Evolutionary conservation across 768 basidiomycete genomes (phyloP).

Genomic region (Serendipita sp.): DNA sequence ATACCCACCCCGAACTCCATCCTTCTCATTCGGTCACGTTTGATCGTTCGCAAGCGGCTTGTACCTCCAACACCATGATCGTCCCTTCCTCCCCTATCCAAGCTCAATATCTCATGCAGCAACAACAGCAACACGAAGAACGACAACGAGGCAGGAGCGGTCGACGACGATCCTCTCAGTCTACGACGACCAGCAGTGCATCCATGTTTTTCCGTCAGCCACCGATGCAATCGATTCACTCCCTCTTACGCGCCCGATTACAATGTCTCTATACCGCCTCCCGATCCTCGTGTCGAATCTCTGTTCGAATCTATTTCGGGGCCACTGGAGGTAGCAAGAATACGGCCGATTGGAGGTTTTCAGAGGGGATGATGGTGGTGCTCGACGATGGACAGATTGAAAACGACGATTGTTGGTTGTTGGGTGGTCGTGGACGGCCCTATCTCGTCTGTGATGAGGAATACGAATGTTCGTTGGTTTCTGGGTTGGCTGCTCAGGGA

Average conservation of each 20-base stretch:
- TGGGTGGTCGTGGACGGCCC: background rate
- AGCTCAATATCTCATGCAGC: too few species aligned
- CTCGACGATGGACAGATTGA: background rate
- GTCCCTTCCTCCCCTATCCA: too few species aligned
- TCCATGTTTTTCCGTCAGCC: background rate
- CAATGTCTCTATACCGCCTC: background rate
- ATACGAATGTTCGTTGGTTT: background rate
- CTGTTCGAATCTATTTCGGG: background rate
- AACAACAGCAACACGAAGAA: background rate
- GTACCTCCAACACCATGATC: too few species aligned
- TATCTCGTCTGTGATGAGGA: background rate
- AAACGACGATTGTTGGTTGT: background rate
- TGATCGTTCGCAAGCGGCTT: background rate
- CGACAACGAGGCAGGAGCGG: too few species aligned
- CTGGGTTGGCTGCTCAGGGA: background rate
- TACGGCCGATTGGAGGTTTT: background rate
- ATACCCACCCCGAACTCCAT: background rate
- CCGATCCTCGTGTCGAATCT: background rate
- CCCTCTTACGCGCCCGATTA: background rate
- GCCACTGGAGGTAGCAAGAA: background rate
- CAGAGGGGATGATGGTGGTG: background rate
- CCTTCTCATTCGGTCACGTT: background rate
- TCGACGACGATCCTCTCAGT: too few species aligned
- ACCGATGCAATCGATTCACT: background rate
- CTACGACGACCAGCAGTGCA: background rate